Base-by-base conservation (phyloP, 805 yeast genomes). In the Saccharomycopsis amapae region DNA sequence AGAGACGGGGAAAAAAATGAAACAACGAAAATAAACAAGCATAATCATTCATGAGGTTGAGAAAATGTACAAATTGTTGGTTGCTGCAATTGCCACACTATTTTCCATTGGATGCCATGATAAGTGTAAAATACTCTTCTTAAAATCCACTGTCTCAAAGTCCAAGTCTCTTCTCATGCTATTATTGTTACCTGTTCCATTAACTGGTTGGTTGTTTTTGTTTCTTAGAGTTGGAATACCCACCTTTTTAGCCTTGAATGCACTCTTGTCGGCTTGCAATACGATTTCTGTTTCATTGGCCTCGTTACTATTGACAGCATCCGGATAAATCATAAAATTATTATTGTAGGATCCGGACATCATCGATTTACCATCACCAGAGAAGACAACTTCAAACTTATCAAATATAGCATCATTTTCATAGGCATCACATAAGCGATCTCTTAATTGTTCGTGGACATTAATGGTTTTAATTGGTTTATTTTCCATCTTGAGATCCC, bases 61-160 rank as follows among this genome's bases (percentile, higher is more conserved):
- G 62, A 85, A 85, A 50, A 85, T 83, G 67, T 83, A 85, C 56
- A 86, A 74, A 67, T 93, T 93, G 69, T 93, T 94, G 19, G 99
- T 93, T 17, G 98, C 97, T 40, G 97, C 97, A 60, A 93, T 85
- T 36, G 98, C 98, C 55, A 93, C 95, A 43, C 93, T 81, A 67
- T 93, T 87, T 67, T 94, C 98, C 56, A 72, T 73, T 53, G 99
- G 98, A 71, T 93, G 98, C 98, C 99, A 93, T 63, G 97, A 87
- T 65, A 88, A 73, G 67, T 93, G 97, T 64, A 90, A 72, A 50
- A 93, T 89, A 64, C 86, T 82, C 73, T 89, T 90, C 66, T 89
- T 87, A 71, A 89, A 93, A 66, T 94, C 97, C 55, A 89, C 85
- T 54, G 79, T 75, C 59, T 50, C 55, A 56, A 55, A 58, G 55